These are phyloP conservation scores for Protomyces pachydermus DNA, from an alignment of 1,139 yeast genomes.

Conservation along the genomic window DNA sequence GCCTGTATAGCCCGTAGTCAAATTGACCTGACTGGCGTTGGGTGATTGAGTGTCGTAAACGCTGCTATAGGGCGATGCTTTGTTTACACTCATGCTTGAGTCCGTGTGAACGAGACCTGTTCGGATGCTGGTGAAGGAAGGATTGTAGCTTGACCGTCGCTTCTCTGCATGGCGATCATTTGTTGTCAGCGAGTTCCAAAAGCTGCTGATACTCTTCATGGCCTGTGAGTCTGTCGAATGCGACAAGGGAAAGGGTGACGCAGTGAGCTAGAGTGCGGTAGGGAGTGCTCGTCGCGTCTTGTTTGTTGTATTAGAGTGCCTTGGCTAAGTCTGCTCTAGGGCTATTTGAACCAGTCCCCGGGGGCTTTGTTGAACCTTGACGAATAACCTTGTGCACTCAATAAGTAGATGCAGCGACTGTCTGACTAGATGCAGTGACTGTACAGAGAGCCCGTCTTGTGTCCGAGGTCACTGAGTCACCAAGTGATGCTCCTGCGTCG, in stretches of 20 bases:
- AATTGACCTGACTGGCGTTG: slow-evolving; percentile 13
- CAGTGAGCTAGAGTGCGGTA: neutral
- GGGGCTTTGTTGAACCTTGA: too few relatives aligned
- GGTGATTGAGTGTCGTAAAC: slow-evolving; percentile 6
- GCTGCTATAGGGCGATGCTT: slow-evolving; percentile 5
- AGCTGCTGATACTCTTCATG: neutral
- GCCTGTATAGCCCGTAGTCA: neutral
- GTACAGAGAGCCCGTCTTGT: too few relatives aligned
- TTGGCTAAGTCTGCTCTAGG: too few relatives aligned
- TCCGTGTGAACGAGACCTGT: slow-evolving; percentile 11
- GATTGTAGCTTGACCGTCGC: slow-evolving; percentile 11
- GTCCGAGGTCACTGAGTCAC: too few relatives aligned
- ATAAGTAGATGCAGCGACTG: too few relatives aligned
- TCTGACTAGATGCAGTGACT: too few relatives aligned
- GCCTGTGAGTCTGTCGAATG: neutral
- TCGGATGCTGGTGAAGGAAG: slow-evolving; percentile 22
- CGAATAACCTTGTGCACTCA: too few relatives aligned
- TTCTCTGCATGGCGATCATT: slow-evolving; percentile 23
- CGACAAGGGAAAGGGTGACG: too few relatives aligned
- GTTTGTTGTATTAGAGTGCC: neutral
- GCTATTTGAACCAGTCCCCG: too few relatives aligned
- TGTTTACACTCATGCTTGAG: slow-evolving; percentile 13
- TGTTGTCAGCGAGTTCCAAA: slow-evolving; percentile 22
- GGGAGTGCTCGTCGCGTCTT: neutral
- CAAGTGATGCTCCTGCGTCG: too few relatives aligned